A percentile compares a stretch with the other conserved stretches of the same genome.
Evolutionary conservation across 2,329 filamentous ascomycete genomes (phyloP).

Genomic region (Aspergillus eucalypticola): DNA sequence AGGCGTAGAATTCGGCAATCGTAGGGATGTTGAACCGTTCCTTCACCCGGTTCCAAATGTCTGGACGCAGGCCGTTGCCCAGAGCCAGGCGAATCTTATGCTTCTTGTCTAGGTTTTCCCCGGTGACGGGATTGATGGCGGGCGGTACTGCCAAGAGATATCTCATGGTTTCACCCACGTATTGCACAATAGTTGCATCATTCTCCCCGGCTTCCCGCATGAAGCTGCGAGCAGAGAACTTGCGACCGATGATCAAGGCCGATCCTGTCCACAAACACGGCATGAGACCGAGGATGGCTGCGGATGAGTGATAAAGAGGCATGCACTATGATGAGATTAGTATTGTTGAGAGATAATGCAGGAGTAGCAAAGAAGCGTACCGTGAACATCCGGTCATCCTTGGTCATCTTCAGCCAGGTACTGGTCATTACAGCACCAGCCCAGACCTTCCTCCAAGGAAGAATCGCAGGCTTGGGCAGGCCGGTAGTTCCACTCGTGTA

Average conservation of each 20-base stretch:
- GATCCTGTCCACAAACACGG: constrained; percentile 61
- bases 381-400: constrained; percentile 72
- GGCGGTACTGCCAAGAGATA: constrained; percentile 72
- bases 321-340: constrained; percentile 60
- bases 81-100: constrained; percentile 75
- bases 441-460: constrained; percentile 69
- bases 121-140: constrained; percentile 62
- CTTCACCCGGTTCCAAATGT: constrained; percentile 83
- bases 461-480: constrained; percentile 75
- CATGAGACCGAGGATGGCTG: constrained; percentile 67
- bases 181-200: constrained; percentile 75
- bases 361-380: constrained; percentile 44
- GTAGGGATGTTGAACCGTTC: constrained; percentile 73
- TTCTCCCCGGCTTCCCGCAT: constrained; percentile 73
- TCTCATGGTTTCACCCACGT: constrained; percentile 83
- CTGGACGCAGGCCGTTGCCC: constrained; percentile 81
- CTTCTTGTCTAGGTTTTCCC: constrained; percentile 68
- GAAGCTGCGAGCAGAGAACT: constrained; percentile 75
- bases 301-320: constrained; percentile 86
- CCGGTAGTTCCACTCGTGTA: constrained; percentile 87
- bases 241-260: constrained; percentile 71
- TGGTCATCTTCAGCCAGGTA: constrained; percentile 59
- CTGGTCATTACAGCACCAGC: constrained; percentile 55
- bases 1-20: constrained; percentile 78
- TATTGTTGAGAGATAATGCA: neutral